Percentiles rank a stretch among this genome's conserved stretches.
Conservation (phyloP, 495 filamentous ascomycete genomes). For the Hyaloscypha bicolor region DNA sequence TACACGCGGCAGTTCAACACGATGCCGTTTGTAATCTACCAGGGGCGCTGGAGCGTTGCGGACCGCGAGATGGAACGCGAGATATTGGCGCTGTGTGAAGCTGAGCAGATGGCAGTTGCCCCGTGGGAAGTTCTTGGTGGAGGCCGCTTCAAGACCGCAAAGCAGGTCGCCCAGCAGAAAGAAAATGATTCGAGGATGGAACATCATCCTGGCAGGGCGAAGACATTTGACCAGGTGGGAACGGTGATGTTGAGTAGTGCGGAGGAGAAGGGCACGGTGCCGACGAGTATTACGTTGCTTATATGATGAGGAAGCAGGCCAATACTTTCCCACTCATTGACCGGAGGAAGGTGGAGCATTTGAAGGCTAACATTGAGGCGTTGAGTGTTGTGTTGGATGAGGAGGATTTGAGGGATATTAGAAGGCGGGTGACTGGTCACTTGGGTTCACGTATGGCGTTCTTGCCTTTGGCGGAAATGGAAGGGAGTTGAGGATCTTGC, state of each 20-base stretch:
- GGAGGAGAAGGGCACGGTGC: constrained; percentile 45
- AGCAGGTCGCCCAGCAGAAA: constrained; percentile 29
- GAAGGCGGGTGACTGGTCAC: constrained; percentile 34
- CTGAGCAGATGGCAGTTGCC: constrained; percentile 66
- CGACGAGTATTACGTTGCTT: constrained; percentile 69
- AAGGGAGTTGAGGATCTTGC: too few species aligned
- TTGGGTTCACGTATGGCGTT: too few species aligned
- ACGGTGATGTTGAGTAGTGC: constrained; percentile 58
- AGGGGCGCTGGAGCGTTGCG: constrained; percentile 62
- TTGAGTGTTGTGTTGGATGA: constrained; percentile 54
- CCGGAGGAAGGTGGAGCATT: constrained; percentile 55
- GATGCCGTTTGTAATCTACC: constrained; percentile 64
- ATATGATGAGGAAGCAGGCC: constrained; percentile 69
- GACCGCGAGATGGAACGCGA: constrained; percentile 71
- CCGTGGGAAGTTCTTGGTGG: constrained; percentile 64
- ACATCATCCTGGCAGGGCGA: not conserved
- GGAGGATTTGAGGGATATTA: constrained; percentile 67
- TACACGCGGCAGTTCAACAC: constrained; percentile 64
- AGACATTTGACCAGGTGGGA: constrained; percentile 44
- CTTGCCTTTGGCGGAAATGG: too few species aligned
- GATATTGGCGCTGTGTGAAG: constrained; percentile 63
- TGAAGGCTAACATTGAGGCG: constrained; percentile 69
- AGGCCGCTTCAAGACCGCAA: constrained; percentile 59
- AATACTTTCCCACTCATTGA: constrained; percentile 78
- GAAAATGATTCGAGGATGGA: constrained; percentile 31